Base-by-base conservation (phyloP, 2,329 filamentous ascomycete genomes). In the Trichoderma lentiforme region DNA sequence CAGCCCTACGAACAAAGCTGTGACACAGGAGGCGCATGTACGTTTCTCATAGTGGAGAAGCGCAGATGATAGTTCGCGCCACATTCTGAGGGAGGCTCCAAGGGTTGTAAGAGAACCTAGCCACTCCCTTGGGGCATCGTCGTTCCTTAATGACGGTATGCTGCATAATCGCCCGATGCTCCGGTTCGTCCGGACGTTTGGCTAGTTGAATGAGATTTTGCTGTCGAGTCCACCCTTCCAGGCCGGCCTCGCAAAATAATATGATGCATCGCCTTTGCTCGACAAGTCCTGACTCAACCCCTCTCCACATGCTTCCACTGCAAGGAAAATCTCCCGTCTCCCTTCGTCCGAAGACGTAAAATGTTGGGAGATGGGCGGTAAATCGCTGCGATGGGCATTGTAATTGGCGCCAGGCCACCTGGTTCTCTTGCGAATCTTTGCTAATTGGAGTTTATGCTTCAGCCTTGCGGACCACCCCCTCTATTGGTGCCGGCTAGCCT, bases 11-110 rank as follows among this genome's bases (percentile, higher is more conserved):
- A 8, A 26, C 53, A 18, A n/a, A 60, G 36, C 66, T 69, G 36
- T 69, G 56, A 69, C 66, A 69, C 53, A 69, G 66, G 66, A 69
- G 66, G 66, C 56, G 66, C 34, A 58, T 21, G 18, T 36, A 47
- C 28, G 66, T 51, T 69, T 51, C 56, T 61, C 18, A 7, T 60
- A 32, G 66, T 61, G 66, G 66, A 43, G 56, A 69, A 69, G 56
- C 14, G 56, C 28, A 69, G 58, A 69, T 24, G 58, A 51, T 69
- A 34, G 66, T 69, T 61, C 56, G 66, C 66, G 66, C 66, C 66
- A 69, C 66, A 60, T 43, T 61, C 56, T 61, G 26, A 47, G 36
- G 56, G 26, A 47, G 36, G 56, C 56, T 34, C 56, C 56, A 21
- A 43, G 65, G 24, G 14, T 26, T 34, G 26, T 39, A 47, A 61